A percentile compares a stretch with the other conserved stretches of the same genome.
Conservation (phyloP, 495 filamentous ascomycete species). For the Penicillium subrubescens region DNA sequence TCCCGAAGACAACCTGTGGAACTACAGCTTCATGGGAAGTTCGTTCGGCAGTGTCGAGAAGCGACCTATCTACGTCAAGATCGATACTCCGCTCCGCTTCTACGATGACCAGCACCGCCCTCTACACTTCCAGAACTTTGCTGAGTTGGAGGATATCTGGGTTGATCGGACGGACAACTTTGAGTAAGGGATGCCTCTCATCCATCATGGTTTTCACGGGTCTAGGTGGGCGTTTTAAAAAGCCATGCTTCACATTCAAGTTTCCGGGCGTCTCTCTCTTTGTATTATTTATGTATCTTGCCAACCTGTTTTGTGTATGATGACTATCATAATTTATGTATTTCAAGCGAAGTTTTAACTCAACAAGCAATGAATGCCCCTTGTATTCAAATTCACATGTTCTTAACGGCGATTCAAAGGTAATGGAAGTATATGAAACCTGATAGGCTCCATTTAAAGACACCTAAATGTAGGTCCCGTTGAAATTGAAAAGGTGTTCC, state of each 20-base stretch:
- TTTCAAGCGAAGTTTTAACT: conserved; percentile 21
- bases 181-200: conserved; percentile 50
- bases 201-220: not conserved
- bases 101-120: conserved; percentile 93
- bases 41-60: conserved; percentile 86
- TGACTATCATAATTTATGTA: conserved; percentile 34
- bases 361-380: conserved; percentile 19
- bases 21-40: conserved; percentile 97
- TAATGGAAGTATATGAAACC: not conserved
- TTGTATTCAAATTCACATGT: not conserved
- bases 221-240: conserved; percentile 26
- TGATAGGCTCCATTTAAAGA: not conserved
- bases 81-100: conserved; percentile 87
- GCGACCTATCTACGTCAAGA: conserved; percentile 84
- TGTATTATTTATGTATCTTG: conserved; percentile 21
- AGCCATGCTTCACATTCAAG: conserved; percentile 19
- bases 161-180: conserved; percentile 87
- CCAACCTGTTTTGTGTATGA: conserved; percentile 22
- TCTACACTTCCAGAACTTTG: conserved; percentile 92
- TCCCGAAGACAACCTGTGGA: conserved; percentile 90
- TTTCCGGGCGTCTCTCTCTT: conserved; percentile 15
- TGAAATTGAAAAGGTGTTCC: too few relatives aligned
- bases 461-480: too few relatives aligned
- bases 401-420: not conserved
- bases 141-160: conserved; percentile 87